A percentile compares a stretch with the other conserved stretches of the same genome.
These are phyloP conservation scores for Globisporangium apiculatum DNA, from an alignment of 352 stramenopile genomes.

Conservation along the genomic window DNA sequence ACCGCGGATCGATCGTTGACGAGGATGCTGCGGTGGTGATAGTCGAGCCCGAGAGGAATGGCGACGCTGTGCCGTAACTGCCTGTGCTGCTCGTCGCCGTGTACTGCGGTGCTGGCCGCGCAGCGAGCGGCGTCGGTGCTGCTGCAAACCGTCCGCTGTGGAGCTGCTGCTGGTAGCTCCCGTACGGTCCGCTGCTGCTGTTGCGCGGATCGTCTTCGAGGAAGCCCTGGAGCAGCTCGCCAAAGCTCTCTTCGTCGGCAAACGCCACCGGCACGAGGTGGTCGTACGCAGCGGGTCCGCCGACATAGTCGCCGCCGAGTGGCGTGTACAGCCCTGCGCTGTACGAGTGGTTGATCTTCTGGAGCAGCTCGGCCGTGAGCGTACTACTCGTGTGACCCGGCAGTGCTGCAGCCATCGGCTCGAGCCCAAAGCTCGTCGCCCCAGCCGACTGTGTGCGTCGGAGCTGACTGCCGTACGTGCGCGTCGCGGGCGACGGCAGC, in stretches of 20 bases:
- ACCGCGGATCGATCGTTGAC: conserved; percentile 19
- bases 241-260: conserved; percentile 59
- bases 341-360: conserved; percentile 22
- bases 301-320: conserved; percentile 18
- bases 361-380: conserved; percentile 11
- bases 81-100: not conserved
- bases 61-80: conserved; percentile 3
- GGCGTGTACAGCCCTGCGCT: conserved; percentile 19
- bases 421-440: conserved; percentile 9
- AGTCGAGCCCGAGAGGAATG: conserved; percentile 1
- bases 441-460: conserved; percentile 1
- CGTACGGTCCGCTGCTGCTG: conserved; percentile 7
- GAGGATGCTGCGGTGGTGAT: conserved; percentile 9
- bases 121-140: not conserved
- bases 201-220: conserved; percentile 52
- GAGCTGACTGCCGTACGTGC: conserved; percentile 17
- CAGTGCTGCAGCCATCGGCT: conserved; percentile 3
- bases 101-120: conserved; percentile 4
- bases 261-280: conserved; percentile 47
- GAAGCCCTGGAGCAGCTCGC: conserved; percentile 64
- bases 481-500: conserved; percentile 16
- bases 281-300: conserved; percentile 29
- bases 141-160: not conserved
- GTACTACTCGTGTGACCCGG: not conserved
- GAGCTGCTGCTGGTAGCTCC: conserved; percentile 20